phyloP scores from a whole-genome alignment of 2,329 filamentous ascomycete species.

The Colletotrichum orbiculare region DNA sequence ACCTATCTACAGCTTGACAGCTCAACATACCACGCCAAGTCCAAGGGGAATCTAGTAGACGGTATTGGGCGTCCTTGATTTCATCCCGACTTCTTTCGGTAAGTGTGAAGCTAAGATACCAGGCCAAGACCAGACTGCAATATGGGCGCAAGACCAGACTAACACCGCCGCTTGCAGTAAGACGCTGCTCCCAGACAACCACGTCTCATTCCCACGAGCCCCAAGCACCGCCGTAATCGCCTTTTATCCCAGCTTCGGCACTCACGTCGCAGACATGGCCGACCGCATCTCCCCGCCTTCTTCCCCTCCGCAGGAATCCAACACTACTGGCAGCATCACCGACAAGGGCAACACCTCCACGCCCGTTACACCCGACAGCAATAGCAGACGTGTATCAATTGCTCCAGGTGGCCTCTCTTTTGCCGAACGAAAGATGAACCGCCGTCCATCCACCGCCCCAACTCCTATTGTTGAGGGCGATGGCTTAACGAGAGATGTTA shows the following conservation, averaged over 20 bases:
- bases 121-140: background rate
- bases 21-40: conserved; percentile 30
- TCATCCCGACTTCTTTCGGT: conserved; percentile 7
- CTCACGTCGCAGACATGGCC: conserved; percentile 26
- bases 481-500: conserved; percentile 50
- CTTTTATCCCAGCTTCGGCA: conserved; percentile 29
- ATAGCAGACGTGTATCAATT: conserved; percentile 26
- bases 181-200: conserved; percentile 22
- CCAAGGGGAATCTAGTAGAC: conserved; percentile 21
- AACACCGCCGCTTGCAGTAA: conserved; percentile 32
- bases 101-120: conserved; percentile 19
- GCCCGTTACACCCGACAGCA: conserved; percentile 27
- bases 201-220: conserved; percentile 23
- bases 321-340: conserved; percentile 14
- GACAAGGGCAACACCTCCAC: conserved; percentile 13
- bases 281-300: conserved; percentile 32
- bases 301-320: conserved; percentile 21
- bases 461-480: conserved; percentile 48
- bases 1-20: conserved; percentile 30
- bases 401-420: conserved; percentile 40
- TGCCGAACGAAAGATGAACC: conserved; percentile 46
- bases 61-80: background rate
- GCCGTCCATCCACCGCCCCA: conserved; percentile 38
- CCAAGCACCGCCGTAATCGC: conserved; percentile 19
- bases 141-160: conserved; percentile 19